Conservation (phyloP, 495 filamentous ascomycete species). For the Durotheca rogersii region DNA sequence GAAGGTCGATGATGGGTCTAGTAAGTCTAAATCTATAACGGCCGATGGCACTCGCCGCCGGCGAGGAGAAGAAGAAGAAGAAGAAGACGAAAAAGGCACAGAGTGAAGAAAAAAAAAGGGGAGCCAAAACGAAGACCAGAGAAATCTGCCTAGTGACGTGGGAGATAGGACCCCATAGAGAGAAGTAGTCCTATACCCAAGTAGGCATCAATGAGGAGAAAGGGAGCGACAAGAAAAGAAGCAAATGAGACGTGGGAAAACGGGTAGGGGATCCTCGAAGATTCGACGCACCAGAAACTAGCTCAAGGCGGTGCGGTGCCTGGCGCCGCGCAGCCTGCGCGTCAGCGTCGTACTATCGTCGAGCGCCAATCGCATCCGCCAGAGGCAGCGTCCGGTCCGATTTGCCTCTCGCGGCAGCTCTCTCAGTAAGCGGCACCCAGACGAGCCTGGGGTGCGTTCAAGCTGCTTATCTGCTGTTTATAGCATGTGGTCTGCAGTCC, state of each 20-base stretch:
- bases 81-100: conserved; percentile 1
- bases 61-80: not conserved
- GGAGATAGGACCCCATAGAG: conserved; percentile 4
- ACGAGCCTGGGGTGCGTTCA: not conserved
- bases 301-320: conserved; percentile 7
- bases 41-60: not conserved
- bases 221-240: not conserved
- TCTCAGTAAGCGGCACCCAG: conserved; percentile 10
- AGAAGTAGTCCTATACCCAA: conserved; percentile 11
- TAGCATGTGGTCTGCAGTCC: not conserved
- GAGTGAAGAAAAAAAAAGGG: conserved; percentile 2
- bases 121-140: not conserved
- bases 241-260: conserved; percentile 4
- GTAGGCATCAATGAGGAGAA: not conserved
- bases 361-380: conserved; percentile 14
- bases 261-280: conserved; percentile 3
- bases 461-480: conserved; percentile 2
- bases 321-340: conserved; percentile 14
- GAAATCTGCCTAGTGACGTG: conserved; percentile 7
- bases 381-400: conserved; percentile 1
- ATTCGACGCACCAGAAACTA: not conserved
- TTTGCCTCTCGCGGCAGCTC: conserved; percentile 1
- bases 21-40: conserved; percentile 24
- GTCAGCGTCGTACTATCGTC: conserved; percentile 19
- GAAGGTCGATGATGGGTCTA: conserved; percentile 25